These are phyloP conservation scores for Ophiostoma triangulosporum DNA, from an alignment of 2,329 filamentous ascomycete genomes.

Conservation along the genomic window DNA sequence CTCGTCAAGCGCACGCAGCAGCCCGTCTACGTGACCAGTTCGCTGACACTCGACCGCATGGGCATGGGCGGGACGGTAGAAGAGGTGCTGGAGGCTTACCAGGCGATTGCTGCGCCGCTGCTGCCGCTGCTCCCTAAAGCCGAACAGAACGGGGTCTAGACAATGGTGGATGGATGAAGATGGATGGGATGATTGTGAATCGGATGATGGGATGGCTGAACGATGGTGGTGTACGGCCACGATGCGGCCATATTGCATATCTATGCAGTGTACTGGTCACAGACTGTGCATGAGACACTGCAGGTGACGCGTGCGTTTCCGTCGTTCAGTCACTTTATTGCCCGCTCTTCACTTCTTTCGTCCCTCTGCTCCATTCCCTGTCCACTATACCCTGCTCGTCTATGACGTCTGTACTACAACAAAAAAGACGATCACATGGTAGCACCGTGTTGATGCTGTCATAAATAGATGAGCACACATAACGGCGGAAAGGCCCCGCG, in stretches of 20 bases:
- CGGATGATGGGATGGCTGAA: no score
- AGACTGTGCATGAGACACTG: neutral
- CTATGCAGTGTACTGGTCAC: neutral
- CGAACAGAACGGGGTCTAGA: no score
- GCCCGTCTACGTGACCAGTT: constrained; percentile 85
- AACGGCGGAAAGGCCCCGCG: no score
- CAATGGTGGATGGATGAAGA: no score
- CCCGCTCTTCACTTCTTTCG: neutral
- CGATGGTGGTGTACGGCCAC: no score
- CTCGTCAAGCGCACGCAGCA: constrained; percentile 57
- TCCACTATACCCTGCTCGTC: no score
- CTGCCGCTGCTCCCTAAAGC: constrained; percentile 34
- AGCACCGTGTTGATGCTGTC: no score
- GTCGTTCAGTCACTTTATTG: neutral
- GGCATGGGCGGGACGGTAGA: constrained; percentile 72
- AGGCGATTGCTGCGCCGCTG: constrained; percentile 57
- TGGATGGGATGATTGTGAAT: no score
- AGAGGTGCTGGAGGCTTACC: constrained; percentile 87
- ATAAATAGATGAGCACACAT: no score
- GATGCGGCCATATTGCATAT: neutral
- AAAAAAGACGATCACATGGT: no score
- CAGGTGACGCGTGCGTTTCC: neutral
- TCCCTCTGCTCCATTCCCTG: neutral
- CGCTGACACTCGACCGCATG: constrained; percentile 60
- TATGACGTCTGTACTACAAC: no score